phyloP scores from a whole-genome alignment of 805 yeast genomes.

The Ogataea saltuana region DNA sequence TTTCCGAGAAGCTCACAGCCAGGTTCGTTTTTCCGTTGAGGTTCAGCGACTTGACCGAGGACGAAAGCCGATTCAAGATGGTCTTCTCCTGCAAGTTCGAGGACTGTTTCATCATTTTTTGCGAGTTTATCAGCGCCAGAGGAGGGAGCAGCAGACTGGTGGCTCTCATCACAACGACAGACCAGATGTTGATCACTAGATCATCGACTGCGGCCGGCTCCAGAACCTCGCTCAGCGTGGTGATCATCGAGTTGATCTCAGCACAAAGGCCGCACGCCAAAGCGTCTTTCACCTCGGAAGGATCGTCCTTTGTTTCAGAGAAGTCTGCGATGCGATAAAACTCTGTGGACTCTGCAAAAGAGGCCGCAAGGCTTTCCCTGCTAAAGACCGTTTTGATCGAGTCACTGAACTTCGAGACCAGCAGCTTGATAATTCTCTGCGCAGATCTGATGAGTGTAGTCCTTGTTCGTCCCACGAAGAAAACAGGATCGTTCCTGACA shows the following conservation, averaged over 20 bases:
- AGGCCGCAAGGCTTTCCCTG: slow-evolving; percentile 8
- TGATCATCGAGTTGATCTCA: slow-evolving; percentile 10
- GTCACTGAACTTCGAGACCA: slow-evolving; percentile 16
- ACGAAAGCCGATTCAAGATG: slow-evolving; percentile 10
- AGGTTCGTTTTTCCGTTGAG: not conserved
- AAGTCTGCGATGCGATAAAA: slow-evolving; percentile 17
- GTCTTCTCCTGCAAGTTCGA: slow-evolving; percentile 2
- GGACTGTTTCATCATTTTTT: slow-evolving; percentile 2
- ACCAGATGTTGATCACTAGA: slow-evolving; percentile 17
- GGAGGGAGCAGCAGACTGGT: slow-evolving; percentile 20
- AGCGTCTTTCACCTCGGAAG: slow-evolving; percentile 12
- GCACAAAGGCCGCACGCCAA: slow-evolving; percentile 11
- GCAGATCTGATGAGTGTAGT: slow-evolving; percentile 12
- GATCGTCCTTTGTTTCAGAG: slow-evolving; percentile 13
- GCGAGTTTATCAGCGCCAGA: slow-evolving; percentile 12
- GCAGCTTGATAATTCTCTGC: slow-evolving; percentile 16
- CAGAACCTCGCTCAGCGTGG: slow-evolving; percentile 9
- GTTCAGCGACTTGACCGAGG: slow-evolving; percentile 10
- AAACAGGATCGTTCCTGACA: slow-evolving; percentile 23
- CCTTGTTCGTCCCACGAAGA: slow-evolving; percentile 22
- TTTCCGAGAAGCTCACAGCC: slow-evolving; percentile 8
- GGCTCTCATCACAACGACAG: slow-evolving; percentile 13
- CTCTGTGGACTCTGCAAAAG: slow-evolving; percentile 7
- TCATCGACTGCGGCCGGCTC: slow-evolving; percentile 18
- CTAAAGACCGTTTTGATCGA: slow-evolving; percentile 13